phyloP scores from a whole-genome alignment of 176 grass and related monocot genomes.

The Neostapfia colusana region DNA sequence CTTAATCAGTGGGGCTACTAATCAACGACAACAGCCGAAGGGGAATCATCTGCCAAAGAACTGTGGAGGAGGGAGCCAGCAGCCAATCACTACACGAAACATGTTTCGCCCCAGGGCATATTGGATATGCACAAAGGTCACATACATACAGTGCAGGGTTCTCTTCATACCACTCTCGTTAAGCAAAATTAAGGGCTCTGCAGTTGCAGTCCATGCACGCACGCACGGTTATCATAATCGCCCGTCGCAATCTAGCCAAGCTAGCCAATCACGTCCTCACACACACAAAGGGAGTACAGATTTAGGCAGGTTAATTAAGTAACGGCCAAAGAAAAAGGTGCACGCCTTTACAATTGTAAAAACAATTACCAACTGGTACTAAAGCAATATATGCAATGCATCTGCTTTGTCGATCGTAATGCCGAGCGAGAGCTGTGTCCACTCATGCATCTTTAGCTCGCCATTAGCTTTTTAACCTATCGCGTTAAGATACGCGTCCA shows the following conservation, averaged over 20 bases:
- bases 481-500: conserved; percentile 49
- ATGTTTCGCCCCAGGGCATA: neutral
- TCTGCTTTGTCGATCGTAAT: neutral
- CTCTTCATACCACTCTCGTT: neutral
- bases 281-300: neutral
- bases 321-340: conserved; percentile 38
- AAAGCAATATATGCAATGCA: neutral
- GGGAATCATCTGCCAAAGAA: neutral
- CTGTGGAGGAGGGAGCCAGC: neutral
- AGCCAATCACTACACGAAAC: neutral
- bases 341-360: conserved; percentile 29
- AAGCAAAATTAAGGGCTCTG: neutral
- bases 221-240: too few relatives aligned
- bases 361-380: conserved; percentile 13
- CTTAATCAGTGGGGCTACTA: too few relatives aligned
- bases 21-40: neutral
- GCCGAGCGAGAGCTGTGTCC: neutral
- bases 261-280: neutral
- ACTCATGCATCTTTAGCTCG: conserved; percentile 19
- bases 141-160: neutral
- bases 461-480: conserved; percentile 22
- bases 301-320: conserved; percentile 30
- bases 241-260: too few relatives aligned
- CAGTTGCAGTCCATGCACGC: too few relatives aligned
- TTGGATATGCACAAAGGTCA: neutral